phyloP scores from a whole-genome alignment of 768 basidiomycete species.

The Auriscalpium vulgare region DNA sequence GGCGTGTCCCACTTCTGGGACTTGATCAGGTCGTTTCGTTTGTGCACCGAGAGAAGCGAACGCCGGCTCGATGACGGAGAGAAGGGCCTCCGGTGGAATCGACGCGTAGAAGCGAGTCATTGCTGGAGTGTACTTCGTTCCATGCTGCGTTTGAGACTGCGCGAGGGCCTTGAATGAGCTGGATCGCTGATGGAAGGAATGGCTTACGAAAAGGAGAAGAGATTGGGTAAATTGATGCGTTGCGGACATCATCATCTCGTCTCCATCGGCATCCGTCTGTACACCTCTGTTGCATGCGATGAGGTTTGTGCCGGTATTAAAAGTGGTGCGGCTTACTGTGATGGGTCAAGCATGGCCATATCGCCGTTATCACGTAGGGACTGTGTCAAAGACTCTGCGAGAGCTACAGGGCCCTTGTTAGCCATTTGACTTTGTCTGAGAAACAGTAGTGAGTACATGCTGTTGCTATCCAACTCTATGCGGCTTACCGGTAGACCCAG shows the following conservation, averaged over 20 bases:
- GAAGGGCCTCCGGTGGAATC: constrained; percentile 43
- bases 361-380: constrained; percentile 65
- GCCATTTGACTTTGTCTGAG: constrained; percentile 65
- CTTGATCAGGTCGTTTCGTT: constrained; percentile 13
- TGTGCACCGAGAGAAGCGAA: constrained; percentile 40
- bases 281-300: constrained; percentile 15
- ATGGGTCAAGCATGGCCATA: constrained; percentile 60
- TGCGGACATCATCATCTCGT: constrained; percentile 51
- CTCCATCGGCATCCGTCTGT: constrained; percentile 46
- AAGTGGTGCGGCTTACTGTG: too few relatives aligned
- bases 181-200: background rate
- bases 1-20: constrained; percentile 23
- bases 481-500: constrained; percentile 64
- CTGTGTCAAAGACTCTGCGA: constrained; percentile 68
- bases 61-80: constrained; percentile 46
- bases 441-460: background rate
- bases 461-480: background rate
- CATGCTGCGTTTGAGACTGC: constrained; percentile 78
- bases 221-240: constrained; percentile 70
- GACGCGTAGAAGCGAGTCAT: constrained; percentile 77
- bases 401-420: constrained; percentile 35
- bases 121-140: constrained; percentile 62
- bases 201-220: constrained; percentile 70
- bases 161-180: background rate
- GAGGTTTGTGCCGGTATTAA: too few relatives aligned